Base-by-base conservation (phyloP, 768 basidiomycete species). In the Mycena haematopus region DNA sequence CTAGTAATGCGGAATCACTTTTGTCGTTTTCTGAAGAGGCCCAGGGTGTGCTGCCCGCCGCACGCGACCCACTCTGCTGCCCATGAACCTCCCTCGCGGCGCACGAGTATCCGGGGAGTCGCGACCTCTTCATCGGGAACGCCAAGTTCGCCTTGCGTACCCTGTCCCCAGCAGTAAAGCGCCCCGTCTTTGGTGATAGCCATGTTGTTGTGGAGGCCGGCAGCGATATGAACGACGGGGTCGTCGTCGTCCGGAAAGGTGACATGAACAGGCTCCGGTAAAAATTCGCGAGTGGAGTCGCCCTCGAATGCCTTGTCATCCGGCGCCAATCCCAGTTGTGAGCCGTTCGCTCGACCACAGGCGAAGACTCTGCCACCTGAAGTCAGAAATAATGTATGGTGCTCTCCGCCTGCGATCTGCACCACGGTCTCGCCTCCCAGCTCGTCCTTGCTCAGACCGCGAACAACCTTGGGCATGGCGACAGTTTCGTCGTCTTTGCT, bases 371-470 rank as follows among this genome's bases (percentile, higher is more conserved):
- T 86, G 50, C 96, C 96, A 33, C 85, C 82, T 40, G 84, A 82
- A 13, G 95, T 91, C 67, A 95, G 80, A 82, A 99, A 99, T 50
- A 99, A 73, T 0, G 95, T 88, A 72, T 99, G 95, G 68, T 97
- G 92, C 60, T 91, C 88, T 47, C 96, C 95, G 19, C 90, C 93
- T 22, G 71, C 81, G 65, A 98, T 93, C 72, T 93, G 85, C 22
- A 88, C 77, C 51, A 94, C 85, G 2, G 77, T 77, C 53, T 85
- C 87, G 52, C 84, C 88, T 3, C 73, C 80, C 8, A 93, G 84
- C 45, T 84, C 83, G 42, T 79, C 76, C 68, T 84, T 86, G 77
- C 85, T 84, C 10, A 95, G 82, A 7, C 83, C 78, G 51, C 80
- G 74, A n/a, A 95, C 86, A 56, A 82, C 85, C 67, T 79, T 82